Evolutionary conservation across 331 rosid species (phyloP).

Genomic region (Cydonia oblonga): DNA sequence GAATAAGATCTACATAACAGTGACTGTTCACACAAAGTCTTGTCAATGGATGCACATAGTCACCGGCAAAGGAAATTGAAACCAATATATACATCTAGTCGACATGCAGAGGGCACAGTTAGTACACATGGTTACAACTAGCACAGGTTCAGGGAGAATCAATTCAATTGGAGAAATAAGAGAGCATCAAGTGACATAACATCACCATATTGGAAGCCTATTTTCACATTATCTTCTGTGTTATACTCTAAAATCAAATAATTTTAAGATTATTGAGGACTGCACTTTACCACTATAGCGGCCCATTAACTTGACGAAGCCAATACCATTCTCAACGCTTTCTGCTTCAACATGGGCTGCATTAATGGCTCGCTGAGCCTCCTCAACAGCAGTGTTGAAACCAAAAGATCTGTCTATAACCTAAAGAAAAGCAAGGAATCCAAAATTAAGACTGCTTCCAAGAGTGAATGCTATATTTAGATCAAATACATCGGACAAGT

Average conservation of each 20-base stretch:
- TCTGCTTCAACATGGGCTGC: slow-evolving; percentile 48
- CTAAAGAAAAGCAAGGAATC: slow-evolving; percentile 11
- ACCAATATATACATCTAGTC: background rate
- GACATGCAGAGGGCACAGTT: background rate
- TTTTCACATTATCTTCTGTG: background rate
- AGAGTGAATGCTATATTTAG: background rate
- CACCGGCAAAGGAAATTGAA: too few species aligned
- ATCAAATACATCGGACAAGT: background rate
- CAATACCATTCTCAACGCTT: slow-evolving; percentile 40
- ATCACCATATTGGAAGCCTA: background rate
- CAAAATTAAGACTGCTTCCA: background rate
- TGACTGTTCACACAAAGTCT: background rate
- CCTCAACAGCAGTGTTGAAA: slow-evolving; percentile 44
- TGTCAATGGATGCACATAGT: background rate
- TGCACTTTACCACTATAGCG: slow-evolving; percentile 32
- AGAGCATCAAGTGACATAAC: background rate
- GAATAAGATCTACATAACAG: background rate
- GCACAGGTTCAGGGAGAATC: background rate
- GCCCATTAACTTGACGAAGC: slow-evolving; percentile 44
- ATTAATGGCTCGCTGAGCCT: slow-evolving; percentile 49
- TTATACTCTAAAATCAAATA: too few species aligned
- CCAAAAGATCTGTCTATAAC: slow-evolving; percentile 53
- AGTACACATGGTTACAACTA: background rate
- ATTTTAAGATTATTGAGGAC: background rate
- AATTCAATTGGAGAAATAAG: background rate